Evolutionary conservation across 2,329 filamentous ascomycete genomes (phyloP), one percentile per base, ranked within the genome.

Genomic region (Hawksworthiomyces lignivorus): DNA sequence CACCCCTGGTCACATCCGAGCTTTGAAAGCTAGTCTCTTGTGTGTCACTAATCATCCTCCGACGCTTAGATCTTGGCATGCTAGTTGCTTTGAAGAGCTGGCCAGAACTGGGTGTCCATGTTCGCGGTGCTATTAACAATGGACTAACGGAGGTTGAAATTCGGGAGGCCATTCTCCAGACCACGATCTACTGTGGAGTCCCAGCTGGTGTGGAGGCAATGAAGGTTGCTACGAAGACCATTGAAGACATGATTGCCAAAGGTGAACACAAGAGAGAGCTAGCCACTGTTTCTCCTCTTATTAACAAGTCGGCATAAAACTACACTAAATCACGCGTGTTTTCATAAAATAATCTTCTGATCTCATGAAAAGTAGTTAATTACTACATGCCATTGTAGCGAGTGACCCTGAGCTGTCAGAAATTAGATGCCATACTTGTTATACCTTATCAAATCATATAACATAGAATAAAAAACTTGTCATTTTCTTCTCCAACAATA

Each of bases 51-150:
- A 21, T 44, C 43, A 3, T 4, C 10, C 15, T 5, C 24, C 5
- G 21, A 15, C 20, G 6, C 14, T 3, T 5, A 53, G 54, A 81
- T 56, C 73, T 82, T 32, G 77, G 70, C 28, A 80, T 83, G 70
- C 63, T 83, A 34, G 75, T 73, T 56, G 75, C 74, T 2, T 59
- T 80, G 49, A 80, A 80, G 48, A 65, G 72, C 14, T 65, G 64
- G 24, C 67, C 70, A 0, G 79, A 82, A 52, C 63, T 83, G 34
- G 76, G 62, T 0, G 67, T 79, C 3, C 79, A 83, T 53, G 64
- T 77, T 12, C 65, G 76, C 19, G 78, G 78, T 1, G 79, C 78
- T 3, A 59, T 78, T 44, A 76, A 70, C 48, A 82, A 82, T 50
- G 79, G 77, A 0, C 57, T 75, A 9, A 73, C 65, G 0, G 77